Base-by-base conservation (phyloP, 169 alveolate genomes). In the Plasmodium malariae region DNA sequence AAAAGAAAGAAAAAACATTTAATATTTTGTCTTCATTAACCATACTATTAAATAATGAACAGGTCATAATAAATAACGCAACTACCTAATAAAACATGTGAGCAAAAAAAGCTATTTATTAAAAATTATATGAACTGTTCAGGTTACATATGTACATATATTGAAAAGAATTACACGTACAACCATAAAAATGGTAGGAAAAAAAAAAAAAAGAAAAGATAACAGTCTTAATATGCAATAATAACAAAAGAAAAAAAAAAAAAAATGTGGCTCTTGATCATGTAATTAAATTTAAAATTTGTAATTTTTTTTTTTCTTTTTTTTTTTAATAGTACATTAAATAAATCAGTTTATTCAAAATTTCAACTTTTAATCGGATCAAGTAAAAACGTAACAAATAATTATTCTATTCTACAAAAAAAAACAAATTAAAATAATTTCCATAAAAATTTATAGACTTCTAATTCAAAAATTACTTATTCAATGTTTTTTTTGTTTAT, bases 111-210 rank as follows among this genome's bases (percentile, higher is more conserved):
- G 32, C 21, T 40, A n/a, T 59, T 40, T 60, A 34, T 34, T 59
- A 21, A 60, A 74, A 74, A 74, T 37, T 74, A 40, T 68, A 74
- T 74, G 74, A 74, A 74, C 74, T 40, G 67, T 60, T 62, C 28
- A 60, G 49, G 34, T 36, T 49, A 21, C 11, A 32, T 71, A 59
- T 73, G 71, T 28, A 30, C n/a, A 73, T 55, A 32, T 73, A 73
- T 55, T 30, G 40, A 40, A 57, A 45, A 73, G 57, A 36, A 43
- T 48, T 70, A 70, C n/a, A n/a, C n/a, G n/a, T 26, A 62, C 14
- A 19, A 40, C 51, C 51, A 9, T 40, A 40, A 40, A 40, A 40
- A 6, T 40, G 49, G 6, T 2, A 62, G 14, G 32, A 60, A 59
- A n/a, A 59, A 60, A 60, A 60, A 60, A 60, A 60, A 62, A 62